Percentiles rank a stretch among this genome's conserved stretches.
These are phyloP conservation scores for Apiospora phragmitis DNA, from an alignment of 2,329 filamentous ascomycete genomes.

Conservation along the genomic window DNA sequence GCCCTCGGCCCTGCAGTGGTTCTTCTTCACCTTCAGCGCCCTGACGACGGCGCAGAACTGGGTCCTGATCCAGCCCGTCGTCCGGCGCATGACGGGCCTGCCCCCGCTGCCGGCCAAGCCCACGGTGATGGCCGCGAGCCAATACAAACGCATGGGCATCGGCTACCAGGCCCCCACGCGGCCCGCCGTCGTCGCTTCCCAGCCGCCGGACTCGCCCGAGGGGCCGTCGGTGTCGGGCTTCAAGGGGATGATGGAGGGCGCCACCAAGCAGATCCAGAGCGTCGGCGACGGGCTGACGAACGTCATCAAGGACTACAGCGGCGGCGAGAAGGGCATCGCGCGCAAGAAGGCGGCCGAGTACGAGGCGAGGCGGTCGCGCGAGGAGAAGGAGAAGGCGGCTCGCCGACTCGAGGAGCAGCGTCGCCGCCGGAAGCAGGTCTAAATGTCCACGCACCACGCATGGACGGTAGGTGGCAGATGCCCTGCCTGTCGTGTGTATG, in stretches of 20 bases:
- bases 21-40: slow-evolving; percentile 43
- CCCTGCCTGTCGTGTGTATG: neutral
- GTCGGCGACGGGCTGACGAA: neutral
- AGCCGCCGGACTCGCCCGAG: slow-evolving; percentile 19
- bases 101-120: slow-evolving; percentile 31
- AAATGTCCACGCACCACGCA: too few relatives aligned
- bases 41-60: slow-evolving; percentile 35
- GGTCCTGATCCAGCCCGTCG: slow-evolving; percentile 37
- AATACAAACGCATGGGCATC: neutral
- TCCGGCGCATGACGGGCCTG: slow-evolving; percentile 41
- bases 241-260: neutral
- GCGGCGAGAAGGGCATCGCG: neutral
- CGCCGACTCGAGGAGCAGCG: neutral
- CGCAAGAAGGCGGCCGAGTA: slow-evolving; percentile 10
- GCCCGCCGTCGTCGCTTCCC: slow-evolving; percentile 1
- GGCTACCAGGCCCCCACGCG: neutral
- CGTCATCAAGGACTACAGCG: slow-evolving; percentile 2
- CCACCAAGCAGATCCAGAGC: neutral
- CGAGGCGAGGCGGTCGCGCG: neutral
- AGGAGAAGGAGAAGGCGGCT: slow-evolving; percentile 9
- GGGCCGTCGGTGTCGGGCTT: slow-evolving; percentile 25
- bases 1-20: slow-evolving; percentile 50
- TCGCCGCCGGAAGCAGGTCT: neutral
- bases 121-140: neutral
- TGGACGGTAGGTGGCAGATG: neutral